Conservation (phyloP, 1,139 yeast genomes). For the Taphrina pruni region DNA sequence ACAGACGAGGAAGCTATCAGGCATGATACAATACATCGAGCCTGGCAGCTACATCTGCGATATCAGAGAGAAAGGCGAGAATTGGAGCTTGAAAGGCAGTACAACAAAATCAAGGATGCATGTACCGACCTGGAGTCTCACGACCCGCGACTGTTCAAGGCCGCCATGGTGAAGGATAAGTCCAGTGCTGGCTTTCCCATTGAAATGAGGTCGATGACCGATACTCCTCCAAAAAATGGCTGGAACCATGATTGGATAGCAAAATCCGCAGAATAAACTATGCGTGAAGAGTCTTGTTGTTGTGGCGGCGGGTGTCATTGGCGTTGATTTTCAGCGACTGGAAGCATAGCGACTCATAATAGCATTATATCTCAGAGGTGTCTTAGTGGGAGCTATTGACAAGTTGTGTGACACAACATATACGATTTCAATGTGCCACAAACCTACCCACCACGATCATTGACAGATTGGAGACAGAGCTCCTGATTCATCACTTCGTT, state of each 20-base stretch:
- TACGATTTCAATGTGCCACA: too few species aligned
- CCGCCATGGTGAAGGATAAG: conserved; percentile 58
- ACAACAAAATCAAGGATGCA: conserved; percentile 69
- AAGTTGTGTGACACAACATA: too few species aligned
- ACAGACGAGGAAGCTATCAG: conserved; percentile 82
- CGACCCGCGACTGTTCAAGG: conserved; percentile 59
- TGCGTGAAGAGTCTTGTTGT: too few species aligned
- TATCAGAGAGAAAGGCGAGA: conserved; percentile 58
- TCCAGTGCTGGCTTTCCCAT: conserved; percentile 62
- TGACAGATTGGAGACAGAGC: too few species aligned
- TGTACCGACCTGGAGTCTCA: conserved; percentile 69
- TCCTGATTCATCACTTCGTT: too few species aligned
- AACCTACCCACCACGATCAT: too few species aligned
- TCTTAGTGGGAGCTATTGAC: too few species aligned
- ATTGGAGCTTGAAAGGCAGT: conserved; percentile 65
- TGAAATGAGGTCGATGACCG: conserved; percentile 87
- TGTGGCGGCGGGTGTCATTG: not conserved
- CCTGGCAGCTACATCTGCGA: conserved; percentile 74
- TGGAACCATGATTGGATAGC: conserved; percentile 72
- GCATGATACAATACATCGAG: conserved; percentile 80
- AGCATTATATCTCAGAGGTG: too few species aligned
- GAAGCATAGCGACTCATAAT: not conserved
- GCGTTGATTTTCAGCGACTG: not conserved
- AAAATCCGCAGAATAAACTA: not conserved
- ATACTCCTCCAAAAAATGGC: conserved; percentile 81